These are phyloP conservation scores for Fraxinus quadrangulata DNA, from an alignment of 257 asterid genomes.

Conservation along the genomic window DNA sequence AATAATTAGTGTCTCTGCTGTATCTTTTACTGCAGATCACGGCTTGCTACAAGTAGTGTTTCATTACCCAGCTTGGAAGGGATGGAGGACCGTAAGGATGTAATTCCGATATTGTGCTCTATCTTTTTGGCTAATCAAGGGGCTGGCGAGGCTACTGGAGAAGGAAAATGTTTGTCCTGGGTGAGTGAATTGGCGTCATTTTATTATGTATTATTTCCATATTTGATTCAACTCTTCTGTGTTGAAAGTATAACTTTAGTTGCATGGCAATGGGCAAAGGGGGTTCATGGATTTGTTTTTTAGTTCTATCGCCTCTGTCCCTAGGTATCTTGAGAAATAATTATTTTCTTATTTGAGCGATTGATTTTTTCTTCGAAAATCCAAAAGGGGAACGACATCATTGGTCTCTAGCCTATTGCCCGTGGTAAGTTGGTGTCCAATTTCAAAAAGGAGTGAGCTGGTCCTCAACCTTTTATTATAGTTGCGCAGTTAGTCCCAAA, in stretches of 20 bases:
- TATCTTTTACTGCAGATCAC: slow-evolving; percentile 36
- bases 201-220: not conserved
- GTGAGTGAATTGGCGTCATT: slow-evolving; percentile 37
- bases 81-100: slow-evolving; percentile 40
- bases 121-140: slow-evolving; percentile 81
- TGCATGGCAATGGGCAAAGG: not conserved
- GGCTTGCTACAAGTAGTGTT: slow-evolving; percentile 65
- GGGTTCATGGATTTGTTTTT: not conserved
- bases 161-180: slow-evolving; percentile 53
- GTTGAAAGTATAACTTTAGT: not conserved
- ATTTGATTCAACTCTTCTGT: not conserved
- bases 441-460: not conserved
- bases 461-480: not conserved
- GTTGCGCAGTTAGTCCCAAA: not conserved
- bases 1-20: slow-evolving; percentile 8
- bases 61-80: slow-evolving; percentile 45
- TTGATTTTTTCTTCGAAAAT: not conserved
- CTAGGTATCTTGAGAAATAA: not conserved
- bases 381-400: not conserved
- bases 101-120: slow-evolving; percentile 66
- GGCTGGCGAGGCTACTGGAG: slow-evolving; percentile 70
- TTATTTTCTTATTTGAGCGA: not conserved
- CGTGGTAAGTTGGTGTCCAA: not conserved
- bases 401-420: not conserved
- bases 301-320: not conserved